Percentiles rank a stretch among this genome's conserved stretches.
These are phyloP conservation scores for Blepharisma stoltei DNA, from an alignment of 73 alveolate genomes.

Conservation along the genomic window DNA sequence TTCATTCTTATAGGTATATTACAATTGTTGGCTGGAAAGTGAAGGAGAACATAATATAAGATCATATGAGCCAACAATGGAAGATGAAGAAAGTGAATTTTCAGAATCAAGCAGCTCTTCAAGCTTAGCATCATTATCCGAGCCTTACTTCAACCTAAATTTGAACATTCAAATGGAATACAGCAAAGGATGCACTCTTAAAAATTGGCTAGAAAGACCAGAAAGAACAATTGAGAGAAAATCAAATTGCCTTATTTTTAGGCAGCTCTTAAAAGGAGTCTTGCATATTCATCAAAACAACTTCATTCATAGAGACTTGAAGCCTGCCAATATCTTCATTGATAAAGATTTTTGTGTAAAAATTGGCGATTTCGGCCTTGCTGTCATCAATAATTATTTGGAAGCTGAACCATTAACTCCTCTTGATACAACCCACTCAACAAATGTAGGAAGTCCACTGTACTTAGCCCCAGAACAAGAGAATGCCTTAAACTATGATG, in stretches of 20 bases:
- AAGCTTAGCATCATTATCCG: neutral
- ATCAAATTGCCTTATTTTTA: constrained; percentile 55
- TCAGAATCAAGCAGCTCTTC: neutral
- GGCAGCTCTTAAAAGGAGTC: constrained; percentile 82
- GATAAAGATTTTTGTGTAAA: constrained; percentile 62
- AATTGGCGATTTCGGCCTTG: constrained; percentile 88
- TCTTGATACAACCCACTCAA: constrained; percentile 41
- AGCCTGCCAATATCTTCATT: constrained; percentile 85
- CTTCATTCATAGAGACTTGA: constrained; percentile 83
- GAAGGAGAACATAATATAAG: neutral
- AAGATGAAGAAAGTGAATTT: neutral
- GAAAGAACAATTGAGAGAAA: constrained; percentile 49
- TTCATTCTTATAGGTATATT: too few relatives aligned
- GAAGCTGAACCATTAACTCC: constrained; percentile 23
- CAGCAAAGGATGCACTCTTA: constrained; percentile 71
- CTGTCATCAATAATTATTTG: constrained; percentile 35
- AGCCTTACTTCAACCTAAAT: constrained; percentile 31
- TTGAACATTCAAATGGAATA: constrained; percentile 77
- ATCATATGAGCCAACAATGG: neutral
- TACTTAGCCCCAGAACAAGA: constrained; percentile 84
- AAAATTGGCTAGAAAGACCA: constrained; percentile 53
- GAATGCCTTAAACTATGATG: constrained; percentile 56
- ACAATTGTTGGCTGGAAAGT: neutral
- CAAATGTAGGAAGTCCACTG: constrained; percentile 77
- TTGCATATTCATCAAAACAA: constrained; percentile 62